phyloP scores from a whole-genome alignment of 2,329 filamentous ascomycete genomes.

The Fusarium veterinarium region DNA sequence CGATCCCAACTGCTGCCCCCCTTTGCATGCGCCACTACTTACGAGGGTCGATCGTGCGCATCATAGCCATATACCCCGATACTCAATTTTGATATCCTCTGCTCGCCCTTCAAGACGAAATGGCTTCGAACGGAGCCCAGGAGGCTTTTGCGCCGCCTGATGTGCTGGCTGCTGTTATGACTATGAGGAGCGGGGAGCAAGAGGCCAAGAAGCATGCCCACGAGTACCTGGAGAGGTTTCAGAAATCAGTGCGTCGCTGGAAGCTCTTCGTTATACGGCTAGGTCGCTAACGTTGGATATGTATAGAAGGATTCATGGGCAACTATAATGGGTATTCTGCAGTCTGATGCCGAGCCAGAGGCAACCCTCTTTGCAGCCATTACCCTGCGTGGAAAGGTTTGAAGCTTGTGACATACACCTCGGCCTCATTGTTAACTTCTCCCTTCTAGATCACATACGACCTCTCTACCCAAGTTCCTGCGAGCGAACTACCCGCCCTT shows the following conservation, averaged over 20 bases:
- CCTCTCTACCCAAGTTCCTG: slow-evolving; percentile 83
- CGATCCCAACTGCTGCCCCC: slow-evolving; percentile 25
- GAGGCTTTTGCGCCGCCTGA: slow-evolving; percentile 79
- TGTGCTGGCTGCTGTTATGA: slow-evolving; percentile 87
- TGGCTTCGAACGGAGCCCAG: slow-evolving; percentile 74
- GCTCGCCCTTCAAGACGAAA: slow-evolving; percentile 51
- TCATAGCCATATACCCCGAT: slow-evolving; percentile 21
- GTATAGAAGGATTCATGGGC: slow-evolving; percentile 90
- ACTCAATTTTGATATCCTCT: background rate
- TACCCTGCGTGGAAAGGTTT: slow-evolving; percentile 96
- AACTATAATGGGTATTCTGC: slow-evolving; percentile 85
- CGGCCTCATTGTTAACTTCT: background rate
- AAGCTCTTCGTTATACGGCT: background rate
- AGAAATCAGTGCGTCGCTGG: slow-evolving; percentile 84
- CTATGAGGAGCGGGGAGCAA: slow-evolving; percentile 88
- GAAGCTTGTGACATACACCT: background rate
- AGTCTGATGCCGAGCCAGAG: slow-evolving; percentile 83
- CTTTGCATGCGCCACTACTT: slow-evolving; percentile 43
- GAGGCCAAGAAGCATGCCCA: slow-evolving; percentile 90
- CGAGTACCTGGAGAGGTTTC: slow-evolving; percentile 91
- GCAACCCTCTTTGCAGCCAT: slow-evolving; percentile 96
- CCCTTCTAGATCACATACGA: slow-evolving; percentile 90
- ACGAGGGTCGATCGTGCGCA: slow-evolving; percentile 37
- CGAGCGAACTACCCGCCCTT: slow-evolving; percentile 78
- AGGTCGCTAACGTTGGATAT: slow-evolving; percentile 19